phyloP scores from a whole-genome alignment of 2,329 filamentous ascomycete genomes.

The Colletotrichum plurivorum region DNA sequence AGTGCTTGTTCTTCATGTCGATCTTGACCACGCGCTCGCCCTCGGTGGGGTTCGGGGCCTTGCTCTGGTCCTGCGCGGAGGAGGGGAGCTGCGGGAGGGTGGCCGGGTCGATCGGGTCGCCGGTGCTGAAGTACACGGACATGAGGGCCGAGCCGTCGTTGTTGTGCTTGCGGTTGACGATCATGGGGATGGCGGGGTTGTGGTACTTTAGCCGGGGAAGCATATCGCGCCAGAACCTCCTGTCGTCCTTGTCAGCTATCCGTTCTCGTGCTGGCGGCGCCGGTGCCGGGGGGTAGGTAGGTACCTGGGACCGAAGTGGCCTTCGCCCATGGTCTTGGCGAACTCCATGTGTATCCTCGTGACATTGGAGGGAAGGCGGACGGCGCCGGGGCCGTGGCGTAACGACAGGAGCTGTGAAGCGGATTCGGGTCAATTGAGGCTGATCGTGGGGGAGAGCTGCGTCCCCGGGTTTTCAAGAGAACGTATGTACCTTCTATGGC shows the following conservation, averaged over 20 bases:
- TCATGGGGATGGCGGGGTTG: slow-evolving; percentile 89
- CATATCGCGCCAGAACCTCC: slow-evolving; percentile 89
- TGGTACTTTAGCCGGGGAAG: slow-evolving; percentile 93
- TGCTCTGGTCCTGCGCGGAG: slow-evolving; percentile 62
- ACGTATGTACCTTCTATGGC: slow-evolving; percentile 39
- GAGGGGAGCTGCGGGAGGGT: slow-evolving; percentile 59
- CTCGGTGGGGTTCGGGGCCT: slow-evolving; percentile 61
- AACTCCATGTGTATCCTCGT: slow-evolving; percentile 84
- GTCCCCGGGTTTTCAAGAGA: slow-evolving; percentile 7
- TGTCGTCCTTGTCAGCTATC: slow-evolving; percentile 56
- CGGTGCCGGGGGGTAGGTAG: not conserved
- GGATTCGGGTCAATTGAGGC: slow-evolving; percentile 44
- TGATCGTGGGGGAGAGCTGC: not conserved
- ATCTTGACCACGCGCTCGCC: slow-evolving; percentile 68
- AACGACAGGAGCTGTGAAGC: slow-evolving; percentile 77
- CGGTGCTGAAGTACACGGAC: slow-evolving; percentile 73
- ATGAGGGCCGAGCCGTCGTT: slow-evolving; percentile 71
- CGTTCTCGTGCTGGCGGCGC: not conserved
- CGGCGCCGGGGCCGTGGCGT: slow-evolving; percentile 86
- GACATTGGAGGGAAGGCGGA: slow-evolving; percentile 82
- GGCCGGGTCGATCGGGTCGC: slow-evolving; percentile 48
- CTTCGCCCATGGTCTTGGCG: slow-evolving; percentile 71
- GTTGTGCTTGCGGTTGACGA: slow-evolving; percentile 77
- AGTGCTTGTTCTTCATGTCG: slow-evolving; percentile 75
- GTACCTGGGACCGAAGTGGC: slow-evolving; percentile 82